These are phyloP conservation scores for Cystobasidium pallidum DNA, from an alignment of 1,284 basidiomycete genomes.

Conservation along the genomic window DNA sequence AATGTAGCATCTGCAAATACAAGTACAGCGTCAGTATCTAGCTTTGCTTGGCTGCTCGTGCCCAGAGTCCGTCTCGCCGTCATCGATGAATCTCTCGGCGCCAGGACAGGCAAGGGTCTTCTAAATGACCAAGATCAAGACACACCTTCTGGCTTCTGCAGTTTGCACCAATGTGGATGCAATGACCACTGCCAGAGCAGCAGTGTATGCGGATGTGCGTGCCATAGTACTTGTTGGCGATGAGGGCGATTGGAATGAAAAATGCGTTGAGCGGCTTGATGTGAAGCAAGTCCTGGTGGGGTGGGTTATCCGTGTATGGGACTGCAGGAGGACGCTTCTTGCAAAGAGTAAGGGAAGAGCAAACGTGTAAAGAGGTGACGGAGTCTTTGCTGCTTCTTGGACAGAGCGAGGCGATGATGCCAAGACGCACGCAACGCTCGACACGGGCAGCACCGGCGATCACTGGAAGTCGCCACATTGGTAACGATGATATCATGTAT, in stretches of 20 bases:
- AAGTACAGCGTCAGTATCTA: background rate
- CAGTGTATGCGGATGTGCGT: background rate
- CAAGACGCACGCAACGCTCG: background rate
- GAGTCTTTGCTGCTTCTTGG: background rate
- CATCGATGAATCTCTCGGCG: no score
- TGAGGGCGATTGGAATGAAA: background rate
- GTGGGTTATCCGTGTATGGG: no score
- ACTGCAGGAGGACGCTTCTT: no score
- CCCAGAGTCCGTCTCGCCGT: no score
- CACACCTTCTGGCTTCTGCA: slow-evolving; percentile 26
- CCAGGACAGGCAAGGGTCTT: background rate
- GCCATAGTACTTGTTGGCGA: background rate
- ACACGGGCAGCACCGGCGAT: background rate
- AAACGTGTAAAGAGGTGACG: background rate
- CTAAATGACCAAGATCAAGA: background rate
- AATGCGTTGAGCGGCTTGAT: no score
- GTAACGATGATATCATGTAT: background rate
- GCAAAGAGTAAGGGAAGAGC: background rate
- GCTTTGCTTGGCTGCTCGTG: no score
- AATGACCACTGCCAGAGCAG: slow-evolving; percentile 5
- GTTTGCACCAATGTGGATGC: slow-evolving; percentile 13
- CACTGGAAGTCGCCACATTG: background rate
- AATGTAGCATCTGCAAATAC: slow-evolving; percentile 29
- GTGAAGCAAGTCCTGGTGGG: no score
- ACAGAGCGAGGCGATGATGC: slow-evolving; percentile 16